A percentile compares a stretch with the other conserved stretches of the same genome.
These are phyloP conservation scores for Hanseniaspora taiwanica DNA, from an alignment of 805 yeast genomes.

Conservation along the genomic window DNA sequence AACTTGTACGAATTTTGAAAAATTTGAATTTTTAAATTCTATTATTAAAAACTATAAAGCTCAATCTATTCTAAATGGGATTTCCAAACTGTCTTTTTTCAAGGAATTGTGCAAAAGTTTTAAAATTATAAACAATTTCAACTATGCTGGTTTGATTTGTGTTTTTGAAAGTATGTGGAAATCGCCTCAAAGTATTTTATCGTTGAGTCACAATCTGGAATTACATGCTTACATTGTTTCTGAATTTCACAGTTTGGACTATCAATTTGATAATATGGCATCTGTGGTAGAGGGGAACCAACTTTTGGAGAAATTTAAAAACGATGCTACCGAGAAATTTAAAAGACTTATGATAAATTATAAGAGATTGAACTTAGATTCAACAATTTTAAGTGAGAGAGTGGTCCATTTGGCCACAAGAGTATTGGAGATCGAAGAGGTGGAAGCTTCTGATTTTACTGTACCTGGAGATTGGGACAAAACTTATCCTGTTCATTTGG, in stretches of 20 bases:
- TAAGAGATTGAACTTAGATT: constrained; percentile 16
- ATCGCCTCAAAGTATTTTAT: constrained; percentile 15
- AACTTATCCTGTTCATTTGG: constrained; percentile 19
- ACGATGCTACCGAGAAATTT: constrained; percentile 18
- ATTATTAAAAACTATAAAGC: constrained; percentile 13
- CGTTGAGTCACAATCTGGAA: constrained; percentile 17
- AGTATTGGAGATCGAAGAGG: constrained; percentile 15
- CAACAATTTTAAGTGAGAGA: constrained; percentile 13
- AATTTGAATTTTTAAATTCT: constrained; percentile 20
- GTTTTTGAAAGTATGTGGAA: constrained; percentile 22
- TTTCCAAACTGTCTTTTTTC: constrained; percentile 23
- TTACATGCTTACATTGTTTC: constrained; percentile 24
- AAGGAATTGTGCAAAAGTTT: constrained; percentile 13
- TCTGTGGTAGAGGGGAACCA: constrained; percentile 7
- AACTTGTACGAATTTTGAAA: constrained; percentile 7
- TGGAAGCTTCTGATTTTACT: constrained; percentile 12
- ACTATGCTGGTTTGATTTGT: constrained; percentile 22
- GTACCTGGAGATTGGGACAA: constrained; percentile 25
- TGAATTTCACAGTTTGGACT: constrained; percentile 25
- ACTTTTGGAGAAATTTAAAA: constrained; percentile 20
- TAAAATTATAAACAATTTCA: constrained; percentile 11
- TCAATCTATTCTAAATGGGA: constrained; percentile 12
- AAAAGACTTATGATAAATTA: constrained; percentile 14
- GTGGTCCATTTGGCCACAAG: constrained; percentile 18
- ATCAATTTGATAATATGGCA: constrained; percentile 14